Base-by-base conservation (phyloP, 1,284 basidiomycete species). In the Austroboletus sp. region DNA sequence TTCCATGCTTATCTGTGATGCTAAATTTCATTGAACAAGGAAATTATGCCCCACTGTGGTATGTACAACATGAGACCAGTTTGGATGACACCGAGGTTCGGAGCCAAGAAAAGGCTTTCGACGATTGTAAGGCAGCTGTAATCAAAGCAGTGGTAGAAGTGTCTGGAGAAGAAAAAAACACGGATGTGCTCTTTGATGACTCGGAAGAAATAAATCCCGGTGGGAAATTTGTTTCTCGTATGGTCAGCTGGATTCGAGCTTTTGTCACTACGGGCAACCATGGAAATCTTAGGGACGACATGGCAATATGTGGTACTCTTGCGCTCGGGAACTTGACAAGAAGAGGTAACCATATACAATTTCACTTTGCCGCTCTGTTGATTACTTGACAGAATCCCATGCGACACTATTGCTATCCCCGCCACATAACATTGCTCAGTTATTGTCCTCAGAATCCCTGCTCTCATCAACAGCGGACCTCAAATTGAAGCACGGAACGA, bases 101-200 rank as follows among this genome's bases (percentile, higher is more conserved):
- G 51, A 67, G 68, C 48, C 82, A 78, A 65, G 74, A 82, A 57
- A 89, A 89, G 33, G 72, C 74, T 0, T 84, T 95, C 48, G 79
- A 82, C 48, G 74, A 81, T 23, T 87, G 86, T 65, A 97, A 95
- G 69, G 86, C 82, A 0, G 85, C 84, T 0, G 70, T 90, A 3
- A 82, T 93, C 55, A 89, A 89, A 56, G 79, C 83, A 1, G 74
- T 96, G 13, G 89, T 97, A 11, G 88, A 89, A 53, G 76, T 89
- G 17, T 79, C 86, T 3, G 89, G 87, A 23, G 87, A 92, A 58
- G 83, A 89, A 54, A 80, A 75, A 54, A 91, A 88, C 56, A 76
- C 80, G 52, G 79, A 85, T 45, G 75, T 81, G 6, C 68, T 93
- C 11, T 89, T 81, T 78, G 78, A 82, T 50, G 73, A 79, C 35